A percentile compares a stretch with the other conserved stretches of the same genome.
These are phyloP conservation scores for Craspedostauros australis DNA, from an alignment of 108 stramenopile species.

Conservation along the genomic window DNA sequence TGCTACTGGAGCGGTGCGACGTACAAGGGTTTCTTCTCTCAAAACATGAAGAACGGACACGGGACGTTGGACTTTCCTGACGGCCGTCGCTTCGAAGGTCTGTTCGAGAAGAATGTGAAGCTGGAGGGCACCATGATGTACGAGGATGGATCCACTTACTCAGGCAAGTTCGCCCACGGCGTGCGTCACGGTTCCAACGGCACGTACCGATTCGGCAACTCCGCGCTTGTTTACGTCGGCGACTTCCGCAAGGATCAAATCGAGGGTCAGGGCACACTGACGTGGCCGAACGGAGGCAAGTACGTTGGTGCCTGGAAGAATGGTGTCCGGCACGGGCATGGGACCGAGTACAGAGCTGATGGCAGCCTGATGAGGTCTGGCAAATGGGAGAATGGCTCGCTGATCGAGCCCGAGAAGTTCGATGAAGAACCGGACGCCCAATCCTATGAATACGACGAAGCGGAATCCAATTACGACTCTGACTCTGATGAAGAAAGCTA, in stretches of 20 bases:
- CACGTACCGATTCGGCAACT: slow-evolving; percentile 60
- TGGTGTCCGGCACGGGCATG: slow-evolving; percentile 12
- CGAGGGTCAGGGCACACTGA: slow-evolving; percentile 15
- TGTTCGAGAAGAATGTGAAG: slow-evolving; percentile 7
- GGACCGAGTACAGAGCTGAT: slow-evolving; percentile 3
- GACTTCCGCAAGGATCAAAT: slow-evolving; percentile 14
- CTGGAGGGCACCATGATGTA: slow-evolving; percentile 23
- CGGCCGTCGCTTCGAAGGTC: slow-evolving; percentile 14
- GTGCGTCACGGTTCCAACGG: slow-evolving; percentile 62
- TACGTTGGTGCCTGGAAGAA: slow-evolving; percentile 26
- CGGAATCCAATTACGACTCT: too few species aligned
- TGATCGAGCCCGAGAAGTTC: too few species aligned
- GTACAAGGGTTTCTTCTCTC: slow-evolving; percentile 71
- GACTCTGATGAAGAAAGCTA: too few species aligned
- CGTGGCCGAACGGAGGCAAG: slow-evolving; percentile 19
- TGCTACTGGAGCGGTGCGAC: slow-evolving; percentile 19
- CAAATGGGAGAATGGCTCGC: slow-evolving; percentile 17
- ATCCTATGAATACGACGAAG: too few species aligned
- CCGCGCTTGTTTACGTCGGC: slow-evolving; percentile 53
- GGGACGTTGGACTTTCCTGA: slow-evolving; percentile 58
- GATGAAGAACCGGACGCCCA: too few species aligned
- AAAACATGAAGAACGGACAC: slow-evolving; percentile 60
- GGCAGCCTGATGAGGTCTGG: slow-evolving; percentile 9
- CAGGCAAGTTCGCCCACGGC: slow-evolving; percentile 79
- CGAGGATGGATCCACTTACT: slow-evolving; percentile 46